These are phyloP conservation scores for Suillus discolor DNA, from an alignment of 768 basidiomycete genomes.

Conservation along the genomic window DNA sequence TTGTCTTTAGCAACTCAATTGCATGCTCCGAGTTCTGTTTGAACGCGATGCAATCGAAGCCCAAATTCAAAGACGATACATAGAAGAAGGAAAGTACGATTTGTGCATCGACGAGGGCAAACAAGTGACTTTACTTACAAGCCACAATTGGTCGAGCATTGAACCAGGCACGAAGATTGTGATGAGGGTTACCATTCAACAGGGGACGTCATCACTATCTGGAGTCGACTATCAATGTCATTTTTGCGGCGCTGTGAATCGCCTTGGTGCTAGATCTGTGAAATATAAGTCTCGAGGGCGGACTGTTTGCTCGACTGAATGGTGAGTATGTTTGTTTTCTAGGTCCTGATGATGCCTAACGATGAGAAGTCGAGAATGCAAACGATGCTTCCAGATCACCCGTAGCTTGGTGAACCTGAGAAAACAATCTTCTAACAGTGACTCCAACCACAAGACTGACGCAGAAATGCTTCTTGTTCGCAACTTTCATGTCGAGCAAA, in stretches of 20 bases:
- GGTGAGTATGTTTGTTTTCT: slow-evolving; percentile 14
- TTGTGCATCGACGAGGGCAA: slow-evolving; percentile 26
- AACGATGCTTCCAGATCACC: slow-evolving; percentile 28
- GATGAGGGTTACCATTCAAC: slow-evolving; percentile 27
- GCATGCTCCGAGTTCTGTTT: slow-evolving; percentile 21
- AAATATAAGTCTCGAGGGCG: not conserved
- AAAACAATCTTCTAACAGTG: no score
- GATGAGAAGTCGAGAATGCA: slow-evolving; percentile 21
- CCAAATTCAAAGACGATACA: slow-evolving; percentile 18
- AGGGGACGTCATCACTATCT: slow-evolving; percentile 3
- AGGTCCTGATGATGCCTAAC: slow-evolving; percentile 10
- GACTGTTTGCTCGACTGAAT: slow-evolving; percentile 26
- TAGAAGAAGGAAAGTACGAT: slow-evolving; percentile 27
- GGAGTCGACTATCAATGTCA: slow-evolving; percentile 20
- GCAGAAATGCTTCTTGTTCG: no score
- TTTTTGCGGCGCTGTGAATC: slow-evolving; percentile 13
- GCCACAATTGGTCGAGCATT: slow-evolving; percentile 26
- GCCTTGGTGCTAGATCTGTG: slow-evolving; percentile 1
- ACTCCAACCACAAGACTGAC: no score
- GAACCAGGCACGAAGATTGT: slow-evolving; percentile 28
- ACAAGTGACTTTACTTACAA: slow-evolving; percentile 24
- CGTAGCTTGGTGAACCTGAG: not conserved
- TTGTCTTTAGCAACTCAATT: not conserved
- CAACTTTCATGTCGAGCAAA: not conserved
- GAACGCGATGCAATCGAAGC: slow-evolving; percentile 20